phyloP scores from a whole-genome alignment of 495 filamentous ascomycete species.

The Lasiosphaeris hirsuta region DNA sequence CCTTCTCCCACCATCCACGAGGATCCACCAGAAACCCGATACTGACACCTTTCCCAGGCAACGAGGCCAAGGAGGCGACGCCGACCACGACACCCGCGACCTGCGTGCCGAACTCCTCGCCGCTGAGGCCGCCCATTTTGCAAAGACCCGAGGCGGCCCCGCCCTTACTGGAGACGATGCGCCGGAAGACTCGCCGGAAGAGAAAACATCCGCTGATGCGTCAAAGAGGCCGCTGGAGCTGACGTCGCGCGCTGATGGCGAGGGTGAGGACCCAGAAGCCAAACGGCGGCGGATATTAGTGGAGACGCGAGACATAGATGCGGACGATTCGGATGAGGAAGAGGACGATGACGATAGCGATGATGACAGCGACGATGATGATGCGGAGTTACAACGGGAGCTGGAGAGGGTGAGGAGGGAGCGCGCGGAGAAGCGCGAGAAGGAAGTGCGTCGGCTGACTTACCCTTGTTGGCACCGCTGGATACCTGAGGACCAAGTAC shows the following conservation, averaged over 20 bases:
- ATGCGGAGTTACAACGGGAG: constrained; percentile 84
- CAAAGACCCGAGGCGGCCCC: constrained; percentile 69
- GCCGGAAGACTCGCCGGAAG: constrained; percentile 29
- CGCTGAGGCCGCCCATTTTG: constrained; percentile 83
- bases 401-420: constrained; percentile 93
- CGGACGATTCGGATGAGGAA: constrained; percentile 71
- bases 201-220: constrained; percentile 34
- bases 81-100: constrained; percentile 70
- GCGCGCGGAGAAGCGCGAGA: constrained; percentile 76
- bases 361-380: constrained; percentile 78
- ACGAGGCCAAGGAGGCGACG: constrained; percentile 83
- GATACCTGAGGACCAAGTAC: too few species aligned
- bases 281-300: constrained; percentile 86
- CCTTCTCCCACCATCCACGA: constrained; percentile 1
- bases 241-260: constrained; percentile 31
- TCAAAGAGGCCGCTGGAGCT: constrained; percentile 67
- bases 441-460: constrained; percentile 43
- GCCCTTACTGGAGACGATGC: constrained; percentile 28
- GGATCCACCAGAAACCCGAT: not conserved
- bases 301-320: constrained; percentile 85
- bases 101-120: constrained; percentile 85
- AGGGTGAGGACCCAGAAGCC: constrained; percentile 64
- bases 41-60: constrained; percentile 47
- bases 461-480: too few species aligned
- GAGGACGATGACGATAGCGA: constrained; percentile 63